A percentile compares a stretch with the other conserved stretches of the same genome.
These are phyloP conservation scores for Brassica nigra DNA, from an alignment of 345 rosid species.

Conservation along the genomic window DNA sequence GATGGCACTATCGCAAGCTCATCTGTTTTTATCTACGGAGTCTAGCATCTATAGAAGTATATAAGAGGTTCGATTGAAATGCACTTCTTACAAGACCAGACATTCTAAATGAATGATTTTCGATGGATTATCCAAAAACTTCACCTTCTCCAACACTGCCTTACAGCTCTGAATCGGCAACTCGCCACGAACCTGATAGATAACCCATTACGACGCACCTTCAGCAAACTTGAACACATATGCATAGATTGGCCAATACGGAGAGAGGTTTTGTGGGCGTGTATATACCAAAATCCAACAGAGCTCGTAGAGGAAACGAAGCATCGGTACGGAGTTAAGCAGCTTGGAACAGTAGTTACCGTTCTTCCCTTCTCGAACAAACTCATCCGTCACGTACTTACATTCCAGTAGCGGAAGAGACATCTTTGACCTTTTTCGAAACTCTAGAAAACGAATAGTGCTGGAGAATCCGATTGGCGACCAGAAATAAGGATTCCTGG, in stretches of 20 bases:
- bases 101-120: constrained; percentile 4
- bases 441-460: constrained; percentile 40
- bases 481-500: constrained; percentile 22
- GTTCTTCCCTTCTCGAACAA: constrained; percentile 74
- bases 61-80: constrained; percentile 4
- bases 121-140: constrained; percentile 46
- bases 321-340: constrained; percentile 65
- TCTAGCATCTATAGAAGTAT: constrained; percentile 19
- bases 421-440: constrained; percentile 41
- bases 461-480: constrained; percentile 24
- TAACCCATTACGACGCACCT: constrained; percentile 30
- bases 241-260: constrained; percentile 17
- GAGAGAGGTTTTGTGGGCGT: constrained; percentile 1
- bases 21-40: constrained; percentile 2
- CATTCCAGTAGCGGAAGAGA: constrained; percentile 71
- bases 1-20: constrained; percentile 17
- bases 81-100: constrained; percentile 3
- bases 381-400: constrained; percentile 67
- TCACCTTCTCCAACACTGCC: constrained; percentile 65
- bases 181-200: constrained; percentile 87
- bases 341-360: constrained; percentile 62
- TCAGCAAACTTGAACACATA: constrained; percentile 31
- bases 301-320: constrained; percentile 92
- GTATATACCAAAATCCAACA: constrained; percentile 81
- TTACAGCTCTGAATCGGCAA: constrained; percentile 84